Base-by-base conservation (phyloP, 306 rosid genomes). In the Mucuna pruriens region DNA sequence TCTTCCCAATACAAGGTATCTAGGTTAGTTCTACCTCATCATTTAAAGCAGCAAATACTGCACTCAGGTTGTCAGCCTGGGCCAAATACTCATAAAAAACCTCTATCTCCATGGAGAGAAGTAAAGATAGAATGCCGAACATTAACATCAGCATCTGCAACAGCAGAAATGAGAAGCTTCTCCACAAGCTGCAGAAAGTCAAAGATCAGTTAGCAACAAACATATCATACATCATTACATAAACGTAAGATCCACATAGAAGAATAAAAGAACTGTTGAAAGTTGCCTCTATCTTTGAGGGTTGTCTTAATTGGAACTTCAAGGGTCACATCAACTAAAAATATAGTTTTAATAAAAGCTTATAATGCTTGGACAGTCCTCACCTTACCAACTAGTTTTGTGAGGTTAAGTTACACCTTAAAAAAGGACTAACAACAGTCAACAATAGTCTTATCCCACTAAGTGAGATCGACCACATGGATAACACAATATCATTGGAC, bases 61-160 rank as follows among this genome's bases (percentile, higher is more conserved):
- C 99, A 77, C 89, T 93, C 82, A 95, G 78, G 84, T 94, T 90
- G 79, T 93, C 98, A 49, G 99, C 97, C 86, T 95, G 99, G 0
- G 96, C 99, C 86, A 95, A 87, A 82, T 93, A 95, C 83, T 95
- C 98, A 80, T 95, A 97, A 86, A n/a, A 95, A 95, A 40, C 99
- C 94, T 80, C 91, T 90, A 83, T 95, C 92, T 71, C 90, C 98
- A 85, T 90, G 92, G 69, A 93, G 89, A 84, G 97, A 91, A 75
- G 90, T 89, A 77, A 95, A 95, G 76, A 95, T 90, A 80, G 99
- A 95, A 77, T 90, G 94, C 64, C 99, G 97, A 82, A 95, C 99
- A 12, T 89, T 86, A 70, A 95, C 96, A 77, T 95, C 99, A 77
- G 98, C 98, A 87, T 93, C 99, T 39, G 97, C 98, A 84, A 95